Evolutionary conservation across 2,329 filamentous ascomycete species (phyloP).

Genomic region (Colletotrichum sp.): DNA sequence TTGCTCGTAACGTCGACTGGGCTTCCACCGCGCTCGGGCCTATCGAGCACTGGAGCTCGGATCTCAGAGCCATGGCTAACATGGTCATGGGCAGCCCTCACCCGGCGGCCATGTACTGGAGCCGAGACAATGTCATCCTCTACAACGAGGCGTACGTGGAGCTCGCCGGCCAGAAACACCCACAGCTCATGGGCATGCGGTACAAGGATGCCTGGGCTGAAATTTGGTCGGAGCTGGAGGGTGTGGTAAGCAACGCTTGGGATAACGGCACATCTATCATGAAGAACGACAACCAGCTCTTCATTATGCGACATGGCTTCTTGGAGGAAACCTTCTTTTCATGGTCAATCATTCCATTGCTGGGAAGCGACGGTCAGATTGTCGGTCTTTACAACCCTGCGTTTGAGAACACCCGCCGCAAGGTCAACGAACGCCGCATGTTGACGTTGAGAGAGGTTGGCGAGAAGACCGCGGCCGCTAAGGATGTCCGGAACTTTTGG

Average conservation of each 20-base stretch:
- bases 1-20: slow-evolving; percentile 77
- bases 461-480: slow-evolving; percentile 74
- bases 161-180: slow-evolving; percentile 79
- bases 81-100: slow-evolving; percentile 81
- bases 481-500: slow-evolving; percentile 78
- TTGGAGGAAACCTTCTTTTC: slow-evolving; percentile 84
- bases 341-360: slow-evolving; percentile 80
- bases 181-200: slow-evolving; percentile 73
- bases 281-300: slow-evolving; percentile 83
- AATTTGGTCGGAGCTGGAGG: slow-evolving; percentile 74
- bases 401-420: slow-evolving; percentile 81
- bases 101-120: slow-evolving; percentile 82
- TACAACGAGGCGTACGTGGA: slow-evolving; percentile 78
- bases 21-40: slow-evolving; percentile 74
- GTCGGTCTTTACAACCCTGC: slow-evolving; percentile 80
- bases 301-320: slow-evolving; percentile 71
- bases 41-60: slow-evolving; percentile 72
- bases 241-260: slow-evolving; percentile 70
- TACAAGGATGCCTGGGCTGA: slow-evolving; percentile 75
- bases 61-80: slow-evolving; percentile 80
- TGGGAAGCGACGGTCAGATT: slow-evolving; percentile 75
- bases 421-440: slow-evolving; percentile 82
- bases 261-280: slow-evolving; percentile 78
- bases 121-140: slow-evolving; percentile 67
- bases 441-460: slow-evolving; percentile 78